Evolutionary conservation across 2,329 filamentous ascomycete genomes (phyloP), one percentile per base, ranked within the genome.

Genomic region (Leptosphaerulina australis): DNA sequence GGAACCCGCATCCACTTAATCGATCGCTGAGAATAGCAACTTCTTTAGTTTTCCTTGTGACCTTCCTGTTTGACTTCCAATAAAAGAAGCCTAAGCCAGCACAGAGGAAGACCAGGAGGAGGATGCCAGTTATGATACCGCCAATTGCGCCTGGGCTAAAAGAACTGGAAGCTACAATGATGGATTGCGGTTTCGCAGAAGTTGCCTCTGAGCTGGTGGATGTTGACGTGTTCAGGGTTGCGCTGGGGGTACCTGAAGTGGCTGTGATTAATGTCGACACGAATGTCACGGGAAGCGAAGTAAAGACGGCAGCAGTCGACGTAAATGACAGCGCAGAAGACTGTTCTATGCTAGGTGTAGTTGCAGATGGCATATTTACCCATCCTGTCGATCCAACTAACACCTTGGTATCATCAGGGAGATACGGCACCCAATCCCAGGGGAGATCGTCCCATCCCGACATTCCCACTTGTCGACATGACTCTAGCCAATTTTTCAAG

Each of bases 341-440:
- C 5, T 3, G 12, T 4, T 26, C 6, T 14, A 4, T 9, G 28
- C 33, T 34, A 1, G 38, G 25, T 8, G 37, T 44, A 7, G 29
- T 28, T 12, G 25, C 26, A 17, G 30, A 26, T 6, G 26, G 26
- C n/a, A 28, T 12, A 5, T 35, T 29, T 8, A 39, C 1, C 15
- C 17, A 18, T 0, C 15, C 12, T 2, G 29, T 18, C 9, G 25
- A 30, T 3, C 29, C 12, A 29, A 37, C 12, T 2, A 33, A n/a
- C 1, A 45, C 21, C 11, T 46, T 36, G 3, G 17, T 33, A 2
- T 35, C 33, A 8, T 34, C 28, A n/a, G 55, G 59, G 0, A 62
- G 39, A 15, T 58, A 59, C 5, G 41, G 40, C 10, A 53, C 38
- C 59, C 61, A 64, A 2, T 35, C 44, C 11, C 33, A 25, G 2